Evolutionary conservation across 495 filamentous ascomycete species (phyloP).

Genomic region (Penicillium ochrochloron): DNA sequence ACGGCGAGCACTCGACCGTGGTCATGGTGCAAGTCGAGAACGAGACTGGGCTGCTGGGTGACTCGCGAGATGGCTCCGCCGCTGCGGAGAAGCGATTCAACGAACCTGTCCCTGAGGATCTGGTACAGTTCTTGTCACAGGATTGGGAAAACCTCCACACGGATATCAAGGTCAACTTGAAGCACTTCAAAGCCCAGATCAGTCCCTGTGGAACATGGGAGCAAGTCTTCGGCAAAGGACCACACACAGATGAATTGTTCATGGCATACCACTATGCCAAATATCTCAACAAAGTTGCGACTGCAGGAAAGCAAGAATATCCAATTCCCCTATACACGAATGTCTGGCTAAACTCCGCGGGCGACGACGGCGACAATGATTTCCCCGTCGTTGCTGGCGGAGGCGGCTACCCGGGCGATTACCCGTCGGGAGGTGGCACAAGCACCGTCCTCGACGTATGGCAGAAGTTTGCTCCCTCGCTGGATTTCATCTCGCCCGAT

Average conservation of each 20-base stretch:
- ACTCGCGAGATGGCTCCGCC: slow-evolving; percentile 47
- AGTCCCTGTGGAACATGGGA: slow-evolving; percentile 37
- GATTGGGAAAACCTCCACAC: slow-evolving; percentile 41
- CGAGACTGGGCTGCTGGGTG: slow-evolving; percentile 50
- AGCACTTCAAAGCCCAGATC: slow-evolving; percentile 30
- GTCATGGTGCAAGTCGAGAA: slow-evolving; percentile 60
- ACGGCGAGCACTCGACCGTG: slow-evolving; percentile 46
- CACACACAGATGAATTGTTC: slow-evolving; percentile 53
- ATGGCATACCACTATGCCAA: slow-evolving; percentile 54
- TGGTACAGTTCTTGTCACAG: slow-evolving; percentile 35
- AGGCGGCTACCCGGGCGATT: slow-evolving; percentile 48
- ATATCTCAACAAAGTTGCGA: slow-evolving; percentile 50
- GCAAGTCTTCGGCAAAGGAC: slow-evolving; percentile 44
- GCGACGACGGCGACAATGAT: slow-evolving; percentile 34
- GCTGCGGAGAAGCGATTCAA: slow-evolving; percentile 41
- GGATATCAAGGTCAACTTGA: slow-evolving; percentile 34
- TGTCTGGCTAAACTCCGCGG: slow-evolving; percentile 49
- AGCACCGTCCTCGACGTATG: slow-evolving; percentile 51
- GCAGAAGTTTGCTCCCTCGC: slow-evolving; percentile 43
- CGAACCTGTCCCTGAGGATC: slow-evolving; percentile 38
- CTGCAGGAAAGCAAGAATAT: slow-evolving; percentile 47
- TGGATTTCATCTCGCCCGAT: slow-evolving; percentile 56
- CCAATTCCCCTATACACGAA: slow-evolving; percentile 53
- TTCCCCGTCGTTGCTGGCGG: slow-evolving; percentile 48
- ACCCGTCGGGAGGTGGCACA: slow-evolving; percentile 50